A percentile compares a stretch with the other conserved stretches of the same genome.
Evolutionary conservation across 768 basidiomycete genomes (phyloP).

Genomic region (Lentinula raphanica): DNA sequence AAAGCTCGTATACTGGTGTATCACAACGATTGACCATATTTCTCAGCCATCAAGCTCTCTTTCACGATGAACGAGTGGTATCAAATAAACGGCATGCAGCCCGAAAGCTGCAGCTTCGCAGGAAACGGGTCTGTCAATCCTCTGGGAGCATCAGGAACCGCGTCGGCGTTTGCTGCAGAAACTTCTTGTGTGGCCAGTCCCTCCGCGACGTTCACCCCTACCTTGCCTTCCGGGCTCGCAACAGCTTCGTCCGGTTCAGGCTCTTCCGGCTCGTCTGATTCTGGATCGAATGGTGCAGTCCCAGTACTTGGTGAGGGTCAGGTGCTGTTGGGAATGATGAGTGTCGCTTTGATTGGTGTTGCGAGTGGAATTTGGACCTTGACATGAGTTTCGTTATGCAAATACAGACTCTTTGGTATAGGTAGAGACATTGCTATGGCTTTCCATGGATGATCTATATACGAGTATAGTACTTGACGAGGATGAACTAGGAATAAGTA

Average conservation of each 20-base stretch:
- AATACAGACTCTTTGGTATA: background rate
- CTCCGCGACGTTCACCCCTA: slow-evolving; percentile 58
- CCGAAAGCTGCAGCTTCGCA: slow-evolving; percentile 67
- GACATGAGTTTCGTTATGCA: background rate
- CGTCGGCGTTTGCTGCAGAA: slow-evolving; percentile 50
- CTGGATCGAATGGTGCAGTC: slow-evolving; percentile 12
- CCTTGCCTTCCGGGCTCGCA: slow-evolving; percentile 23
- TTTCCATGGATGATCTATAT: background rate
- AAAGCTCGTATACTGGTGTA: slow-evolving; percentile 31
- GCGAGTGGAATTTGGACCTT: slow-evolving; percentile 5
- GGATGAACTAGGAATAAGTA: too few species aligned
- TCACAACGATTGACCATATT: slow-evolving; percentile 6
- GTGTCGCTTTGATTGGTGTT: background rate
- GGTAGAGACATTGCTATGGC: background rate
- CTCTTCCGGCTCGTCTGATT: slow-evolving; percentile 16
- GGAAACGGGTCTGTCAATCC: slow-evolving; percentile 81
- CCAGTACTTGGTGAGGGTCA: slow-evolving; percentile 20
- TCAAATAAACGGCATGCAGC: slow-evolving; percentile 51
- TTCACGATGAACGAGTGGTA: slow-evolving; percentile 81
- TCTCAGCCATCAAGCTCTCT: slow-evolving; percentile 70
- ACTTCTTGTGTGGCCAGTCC: slow-evolving; percentile 66
- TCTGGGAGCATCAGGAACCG: slow-evolving; percentile 41
- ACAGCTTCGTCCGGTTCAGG: slow-evolving; percentile 19
- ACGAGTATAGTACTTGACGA: too few species aligned
- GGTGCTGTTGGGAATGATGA: slow-evolving; percentile 20